Base-by-base conservation (phyloP, 805 yeast species). In the Metschnikowia arizonensis region DNA sequence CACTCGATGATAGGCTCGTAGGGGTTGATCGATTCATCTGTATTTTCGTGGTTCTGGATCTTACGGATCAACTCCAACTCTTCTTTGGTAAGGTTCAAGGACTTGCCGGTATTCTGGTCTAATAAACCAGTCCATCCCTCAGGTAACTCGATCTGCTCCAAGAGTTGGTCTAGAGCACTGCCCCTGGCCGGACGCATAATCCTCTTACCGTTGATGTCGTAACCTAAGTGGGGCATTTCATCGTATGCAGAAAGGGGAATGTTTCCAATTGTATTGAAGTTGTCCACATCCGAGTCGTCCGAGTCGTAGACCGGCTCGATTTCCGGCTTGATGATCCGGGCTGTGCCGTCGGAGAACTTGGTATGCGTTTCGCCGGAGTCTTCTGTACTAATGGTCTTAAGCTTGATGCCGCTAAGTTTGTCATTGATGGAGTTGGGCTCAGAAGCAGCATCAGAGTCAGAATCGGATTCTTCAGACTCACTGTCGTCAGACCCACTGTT, bases 161-260 rank as follows among this genome's bases (percentile, higher is more conserved):
- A 71, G 50, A 93, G 76, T 58, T 84, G 85, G 60, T 93, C 98
- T 53, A 93, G 76, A 1, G 98, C 99, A 47, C 95, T 82, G 11
- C 97, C 96, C 58, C 88, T 85, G 8, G 98, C 99, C 10, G 99
- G 99, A 65, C 99, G 81, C 98, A 93, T 91, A 61, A 93, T 90
- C 61, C 99, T 81, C 63, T 90, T 91, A 59, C 99, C 99, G 63
- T 93, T 93, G 58, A 93, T 90, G 63, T 88, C 91, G 65, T 93
- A 93, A 47, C 99, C 98, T 49, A 93, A 81, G 62, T 93, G 99
- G 1, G 99, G 99, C 82, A 85, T 85, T 65, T 90, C 96, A 45
- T 93, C 99, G 62, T 93, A 93, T 1, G 96, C 96, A 15, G 91
- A 79, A 17, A 93, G 60, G 41, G 99, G 98, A 47, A 93, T 78